Evolutionary conservation across 1,139 yeast species (phyloP).

Genomic region (Lodderomyces beijingensis): DNA sequence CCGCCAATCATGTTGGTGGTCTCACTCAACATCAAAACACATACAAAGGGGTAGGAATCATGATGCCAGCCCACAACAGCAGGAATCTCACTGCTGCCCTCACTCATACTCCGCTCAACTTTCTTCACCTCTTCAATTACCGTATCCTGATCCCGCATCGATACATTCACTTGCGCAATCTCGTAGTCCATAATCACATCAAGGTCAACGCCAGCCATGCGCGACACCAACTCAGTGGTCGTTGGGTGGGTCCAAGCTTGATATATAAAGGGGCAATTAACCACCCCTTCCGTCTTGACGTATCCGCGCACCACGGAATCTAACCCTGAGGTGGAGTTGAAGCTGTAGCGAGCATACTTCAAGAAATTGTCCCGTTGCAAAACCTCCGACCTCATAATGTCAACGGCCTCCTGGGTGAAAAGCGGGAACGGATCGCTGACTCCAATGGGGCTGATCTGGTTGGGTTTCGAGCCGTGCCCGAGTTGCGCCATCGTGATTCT

Average conservation of each 20-base stretch:
- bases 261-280: conserved; percentile 39
- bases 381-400: conserved; percentile 51
- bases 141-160: conserved; percentile 23
- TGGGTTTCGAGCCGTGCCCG: conserved; percentile 19
- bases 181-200: conserved; percentile 52
- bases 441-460: conserved; percentile 46
- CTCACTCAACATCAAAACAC: conserved; percentile 58
- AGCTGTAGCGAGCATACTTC: conserved; percentile 38
- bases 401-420: conserved; percentile 53
- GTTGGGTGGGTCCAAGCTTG: conserved; percentile 57
- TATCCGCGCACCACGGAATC: conserved; percentile 48
- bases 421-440: conserved; percentile 55
- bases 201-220: conserved; percentile 54
- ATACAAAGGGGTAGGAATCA: conserved; percentile 60
- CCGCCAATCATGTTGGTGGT: conserved; percentile 57
- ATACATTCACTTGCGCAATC: conserved; percentile 47
- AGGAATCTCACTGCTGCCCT: conserved; percentile 32
- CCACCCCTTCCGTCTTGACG: conserved; percentile 26
- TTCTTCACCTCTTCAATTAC: conserved; percentile 1
- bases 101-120: conserved; percentile 4
- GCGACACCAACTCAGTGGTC: conserved; percentile 44
- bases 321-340: conserved; percentile 38
- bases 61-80: conserved; percentile 58
- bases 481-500: conserved; percentile 47
- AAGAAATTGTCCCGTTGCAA: conserved; percentile 40